Conservation (phyloP, 2,329 filamentous ascomycete genomes). For the Fonsecaea erecta region DNA sequence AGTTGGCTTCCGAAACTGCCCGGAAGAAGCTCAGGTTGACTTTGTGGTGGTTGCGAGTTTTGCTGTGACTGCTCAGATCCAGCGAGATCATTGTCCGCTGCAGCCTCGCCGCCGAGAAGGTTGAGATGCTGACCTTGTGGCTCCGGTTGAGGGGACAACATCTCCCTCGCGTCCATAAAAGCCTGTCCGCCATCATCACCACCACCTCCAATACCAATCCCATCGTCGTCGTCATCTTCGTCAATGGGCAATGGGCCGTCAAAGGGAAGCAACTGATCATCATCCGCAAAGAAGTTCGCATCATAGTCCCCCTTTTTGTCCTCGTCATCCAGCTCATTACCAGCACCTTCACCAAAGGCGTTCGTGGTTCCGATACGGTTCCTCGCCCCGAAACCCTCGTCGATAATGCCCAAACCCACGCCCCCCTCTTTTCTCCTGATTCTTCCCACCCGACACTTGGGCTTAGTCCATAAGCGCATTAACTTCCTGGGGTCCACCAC, state of each 20-base stretch:
- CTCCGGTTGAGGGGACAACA: slow-evolving; percentile 48
- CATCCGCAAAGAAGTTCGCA: slow-evolving; percentile 90
- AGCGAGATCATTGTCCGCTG: slow-evolving; percentile 21
- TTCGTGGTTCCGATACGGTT: slow-evolving; percentile 56
- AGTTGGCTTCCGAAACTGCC: slow-evolving; percentile 66
- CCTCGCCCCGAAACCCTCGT: slow-evolving; percentile 93
- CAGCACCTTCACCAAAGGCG: slow-evolving; percentile 1
- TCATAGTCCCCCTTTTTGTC: slow-evolving; percentile 77
- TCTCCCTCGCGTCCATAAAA: slow-evolving; percentile 56
- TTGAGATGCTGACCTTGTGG: slow-evolving; percentile 24
- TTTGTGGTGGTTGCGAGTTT: slow-evolving; percentile 7
- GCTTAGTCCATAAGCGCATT: slow-evolving; percentile 89
- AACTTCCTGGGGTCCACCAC: slow-evolving; percentile 95
- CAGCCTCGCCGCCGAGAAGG: slow-evolving; percentile 18
- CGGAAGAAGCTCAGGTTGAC: slow-evolving; percentile 44
- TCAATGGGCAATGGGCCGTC: slow-evolving; percentile 52
- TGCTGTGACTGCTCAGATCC: slow-evolving; percentile 22
- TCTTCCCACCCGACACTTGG: slow-evolving; percentile 80
- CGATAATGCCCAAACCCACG: slow-evolving; percentile 73
- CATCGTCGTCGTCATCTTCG: slow-evolving; percentile 49
- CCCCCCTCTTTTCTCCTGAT: slow-evolving; percentile 51
- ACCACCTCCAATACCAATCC: slow-evolving; percentile 14
- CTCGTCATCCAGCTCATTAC: slow-evolving; percentile 54
- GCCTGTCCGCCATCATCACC: slow-evolving; percentile 39
- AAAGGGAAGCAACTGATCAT: slow-evolving; percentile 56